phyloP scores from a whole-genome alignment of 2,329 filamentous ascomycete genomes.

The Neofusicoccum laricinum region DNA sequence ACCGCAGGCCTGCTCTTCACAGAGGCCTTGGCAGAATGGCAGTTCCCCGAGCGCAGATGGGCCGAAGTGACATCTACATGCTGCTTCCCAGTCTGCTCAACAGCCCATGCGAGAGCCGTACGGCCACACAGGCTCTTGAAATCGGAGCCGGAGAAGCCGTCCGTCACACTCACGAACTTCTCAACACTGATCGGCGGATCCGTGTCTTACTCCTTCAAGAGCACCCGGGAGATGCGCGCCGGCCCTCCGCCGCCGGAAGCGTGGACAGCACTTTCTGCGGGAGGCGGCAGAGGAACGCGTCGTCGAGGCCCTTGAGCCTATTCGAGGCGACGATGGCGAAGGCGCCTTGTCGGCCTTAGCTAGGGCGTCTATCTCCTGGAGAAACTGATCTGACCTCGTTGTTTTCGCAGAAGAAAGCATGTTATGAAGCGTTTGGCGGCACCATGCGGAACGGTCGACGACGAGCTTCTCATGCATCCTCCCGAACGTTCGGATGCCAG shows the following conservation, averaged over 20 bases:
- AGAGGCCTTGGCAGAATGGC: background rate
- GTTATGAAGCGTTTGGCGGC: background rate
- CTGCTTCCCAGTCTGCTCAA: background rate
- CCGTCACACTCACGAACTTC: background rate
- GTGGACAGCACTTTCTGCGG: background rate
- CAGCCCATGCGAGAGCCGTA: background rate
- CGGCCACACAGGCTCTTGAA: background rate
- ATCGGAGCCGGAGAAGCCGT: background rate
- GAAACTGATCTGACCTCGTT: background rate
- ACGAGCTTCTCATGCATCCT: background rate
- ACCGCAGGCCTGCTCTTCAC: background rate
- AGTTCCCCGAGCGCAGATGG: background rate
- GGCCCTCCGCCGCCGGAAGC: background rate
- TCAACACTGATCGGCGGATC: background rate
- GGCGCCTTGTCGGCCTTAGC: background rate
- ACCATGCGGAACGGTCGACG: background rate
- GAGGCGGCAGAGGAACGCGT: background rate
- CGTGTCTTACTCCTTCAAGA: background rate
- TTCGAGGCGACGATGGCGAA: conserved; percentile 4
- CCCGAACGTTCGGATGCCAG: background rate
- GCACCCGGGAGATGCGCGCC: background rate
- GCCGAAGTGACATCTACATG: background rate
- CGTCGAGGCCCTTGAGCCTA: conserved; percentile 5
- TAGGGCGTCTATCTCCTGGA: background rate
- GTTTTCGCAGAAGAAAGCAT: background rate